Evolutionary conservation across 441 rosid genomes (phyloP), one percentile per base, ranked within the genome.

Genomic region (Erysimum cheiri): DNA sequence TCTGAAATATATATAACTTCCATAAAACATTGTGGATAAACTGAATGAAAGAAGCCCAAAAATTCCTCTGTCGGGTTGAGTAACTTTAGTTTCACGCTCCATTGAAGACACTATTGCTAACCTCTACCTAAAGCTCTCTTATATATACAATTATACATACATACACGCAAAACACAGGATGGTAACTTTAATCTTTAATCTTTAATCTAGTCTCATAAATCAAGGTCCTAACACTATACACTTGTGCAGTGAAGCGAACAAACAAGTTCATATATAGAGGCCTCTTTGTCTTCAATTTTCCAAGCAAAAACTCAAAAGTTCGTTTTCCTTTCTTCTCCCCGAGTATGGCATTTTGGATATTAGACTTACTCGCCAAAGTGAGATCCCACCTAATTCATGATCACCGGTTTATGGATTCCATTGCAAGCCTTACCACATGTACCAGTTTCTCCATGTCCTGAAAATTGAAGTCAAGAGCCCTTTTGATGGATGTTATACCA

Each of bases 331-430:
- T 44, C 64, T 36, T 37, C 69, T 66, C 32, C 14, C 35, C 10
- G 14, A 58, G 60, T 24, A 65, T 57, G 11, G n/a, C 14, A 1
- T 31, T 31, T 31, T 31, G 14, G 24, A 28, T 46, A 7, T 24
- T 35, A 24, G 1, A 19, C 22, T 19, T 19, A 19, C 56, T 67
- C 11, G 26, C 31, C 62, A 67, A 26, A 26, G 49, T 35, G 58
- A 6, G 41, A 64, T 44, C 58, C 15, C 60, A 33, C 54, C 13
- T 71, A 19, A 32, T 4, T 55, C 49, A 55, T 36, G 10, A 2
- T 58, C 66, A 73, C 55, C 82, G 56, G 76, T 71, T 76, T 15
- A 71, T 65, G 55, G 60, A 52, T 39, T 76, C 80, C 76, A 77
- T 71, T 43, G 77, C 80, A 46, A 77, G 39, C 47, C 77, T 67